A percentile compares a stretch with the other conserved stretches of the same genome.
Conservation (phyloP, 257 asterid genomes). For the Salvia splendens region DNA sequence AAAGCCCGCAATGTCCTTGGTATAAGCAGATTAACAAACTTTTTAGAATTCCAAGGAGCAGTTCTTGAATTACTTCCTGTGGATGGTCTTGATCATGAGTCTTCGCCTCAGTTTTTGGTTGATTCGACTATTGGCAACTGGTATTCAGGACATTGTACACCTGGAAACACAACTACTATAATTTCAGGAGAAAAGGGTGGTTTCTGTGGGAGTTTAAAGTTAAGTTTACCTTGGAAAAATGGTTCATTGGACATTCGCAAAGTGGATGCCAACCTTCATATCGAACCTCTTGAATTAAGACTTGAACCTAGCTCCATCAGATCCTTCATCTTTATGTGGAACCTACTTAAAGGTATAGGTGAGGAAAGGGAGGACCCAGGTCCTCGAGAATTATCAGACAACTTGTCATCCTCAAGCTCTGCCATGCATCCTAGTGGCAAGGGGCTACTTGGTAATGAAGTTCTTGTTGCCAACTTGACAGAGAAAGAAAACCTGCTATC, state of each 20-base stretch:
- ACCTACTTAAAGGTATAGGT: slow-evolving; percentile 51
- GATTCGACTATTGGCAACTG: slow-evolving; percentile 48
- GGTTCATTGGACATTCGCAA: slow-evolving; percentile 78
- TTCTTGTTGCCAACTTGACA: slow-evolving; percentile 38
- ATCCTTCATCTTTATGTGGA: slow-evolving; percentile 66
- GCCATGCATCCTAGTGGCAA: slow-evolving; percentile 43
- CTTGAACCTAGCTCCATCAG: slow-evolving; percentile 71
- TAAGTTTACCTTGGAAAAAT: slow-evolving; percentile 91
- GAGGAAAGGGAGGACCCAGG: slow-evolving; percentile 40
- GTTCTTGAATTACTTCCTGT: slow-evolving; percentile 69
- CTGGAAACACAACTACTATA: slow-evolving; percentile 53
- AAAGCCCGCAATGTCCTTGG: slow-evolving; percentile 64
- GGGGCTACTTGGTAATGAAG: slow-evolving; percentile 43
- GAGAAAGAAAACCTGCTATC: slow-evolving; percentile 69
- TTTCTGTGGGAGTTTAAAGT: slow-evolving; percentile 77
- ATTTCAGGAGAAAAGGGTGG: slow-evolving; percentile 77
- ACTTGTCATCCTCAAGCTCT: slow-evolving; percentile 46
- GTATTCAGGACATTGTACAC: slow-evolving; percentile 50
- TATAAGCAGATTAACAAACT: slow-evolving; percentile 69
- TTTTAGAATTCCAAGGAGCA: slow-evolving; percentile 79
- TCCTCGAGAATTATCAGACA: slow-evolving; percentile 40
- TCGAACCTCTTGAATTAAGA: slow-evolving; percentile 76
- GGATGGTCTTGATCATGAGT: slow-evolving; percentile 53
- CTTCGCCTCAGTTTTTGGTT: slow-evolving; percentile 39
- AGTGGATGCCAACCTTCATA: slow-evolving; percentile 83